A percentile compares a stretch with the other conserved stretches of the same genome.
Evolutionary conservation across 768 basidiomycete species (phyloP).

Genomic region (Tubosaeta brunneosetosa): DNA sequence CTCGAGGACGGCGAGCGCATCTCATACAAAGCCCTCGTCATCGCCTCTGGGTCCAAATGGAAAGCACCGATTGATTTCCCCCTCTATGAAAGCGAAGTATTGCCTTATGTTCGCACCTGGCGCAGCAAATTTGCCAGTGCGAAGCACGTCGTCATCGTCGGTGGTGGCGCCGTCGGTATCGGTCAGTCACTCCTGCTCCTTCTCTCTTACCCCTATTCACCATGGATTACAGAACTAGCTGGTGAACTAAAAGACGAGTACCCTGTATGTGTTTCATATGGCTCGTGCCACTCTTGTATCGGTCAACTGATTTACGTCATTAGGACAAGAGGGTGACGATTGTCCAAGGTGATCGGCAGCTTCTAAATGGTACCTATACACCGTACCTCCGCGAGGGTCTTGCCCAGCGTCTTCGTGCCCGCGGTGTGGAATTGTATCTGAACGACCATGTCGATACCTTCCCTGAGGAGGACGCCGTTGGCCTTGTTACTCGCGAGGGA

Average conservation of each 20-base stretch:
- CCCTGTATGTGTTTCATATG: slow-evolving; percentile 28
- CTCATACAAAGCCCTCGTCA: slow-evolving; percentile 51
- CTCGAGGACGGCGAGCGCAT: slow-evolving; percentile 48
- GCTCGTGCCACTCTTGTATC: background rate
- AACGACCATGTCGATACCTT: slow-evolving; percentile 48
- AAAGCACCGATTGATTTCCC: slow-evolving; percentile 46
- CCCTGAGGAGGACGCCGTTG: slow-evolving; percentile 33
- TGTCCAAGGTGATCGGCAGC: slow-evolving; percentile 49
- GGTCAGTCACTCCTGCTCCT: slow-evolving; percentile 28
- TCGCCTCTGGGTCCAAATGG: slow-evolving; percentile 58
- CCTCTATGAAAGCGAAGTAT: slow-evolving; percentile 23
- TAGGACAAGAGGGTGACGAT: slow-evolving; percentile 50
- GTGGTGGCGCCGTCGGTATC: slow-evolving; percentile 54
- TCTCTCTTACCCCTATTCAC: background rate
- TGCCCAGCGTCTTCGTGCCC: slow-evolving; percentile 36
- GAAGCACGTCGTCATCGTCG: slow-evolving; percentile 45
- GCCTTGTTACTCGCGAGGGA: slow-evolving; percentile 49
- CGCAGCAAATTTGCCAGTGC: slow-evolving; percentile 31
- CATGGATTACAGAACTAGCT: slow-evolving; percentile 32
- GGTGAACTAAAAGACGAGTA: slow-evolving; percentile 43
- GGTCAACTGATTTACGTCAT: slow-evolving; percentile 7
- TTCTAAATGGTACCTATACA: slow-evolving; percentile 56
- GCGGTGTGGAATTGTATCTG: slow-evolving; percentile 48
- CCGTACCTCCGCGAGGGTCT: slow-evolving; percentile 47
- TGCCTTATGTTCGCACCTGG: slow-evolving; percentile 30